A percentile compares a stretch with the other conserved stretches of the same genome.
These are phyloP conservation scores for Sporobolus alterniflorus DNA, from an alignment of 202 grass and related monocot species.

Conservation along the genomic window DNA sequence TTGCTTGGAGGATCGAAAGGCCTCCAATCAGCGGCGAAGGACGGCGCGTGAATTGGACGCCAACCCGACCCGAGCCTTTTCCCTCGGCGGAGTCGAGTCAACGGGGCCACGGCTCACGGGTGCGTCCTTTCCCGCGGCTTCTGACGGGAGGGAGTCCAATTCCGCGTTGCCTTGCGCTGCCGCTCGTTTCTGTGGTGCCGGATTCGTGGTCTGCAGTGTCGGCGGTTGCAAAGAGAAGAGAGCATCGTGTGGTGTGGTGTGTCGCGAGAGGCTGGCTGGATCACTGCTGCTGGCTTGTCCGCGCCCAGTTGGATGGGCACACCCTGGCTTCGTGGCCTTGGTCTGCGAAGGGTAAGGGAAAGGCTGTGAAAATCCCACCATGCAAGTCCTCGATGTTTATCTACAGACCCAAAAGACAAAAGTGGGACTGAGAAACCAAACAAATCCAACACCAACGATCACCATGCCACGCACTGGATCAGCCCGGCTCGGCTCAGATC, in stretches of 20 bases:
- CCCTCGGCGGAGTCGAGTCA: background rate
- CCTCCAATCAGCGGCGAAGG: background rate
- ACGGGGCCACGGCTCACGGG: no score
- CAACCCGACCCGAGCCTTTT: background rate
- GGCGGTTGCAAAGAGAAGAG: no score
- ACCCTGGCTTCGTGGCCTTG: background rate
- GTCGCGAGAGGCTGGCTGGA: no score
- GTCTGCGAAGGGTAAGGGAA: no score
- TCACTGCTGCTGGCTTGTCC: no score
- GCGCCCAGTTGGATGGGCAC: background rate
- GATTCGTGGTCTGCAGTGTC: background rate
- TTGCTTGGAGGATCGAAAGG: background rate
- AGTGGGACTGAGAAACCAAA: background rate
- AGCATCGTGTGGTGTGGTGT: no score
- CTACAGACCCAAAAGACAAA: background rate
- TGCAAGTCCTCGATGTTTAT: background rate
- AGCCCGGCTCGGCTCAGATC: no score
- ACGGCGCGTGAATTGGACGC: slow-evolving; percentile 26
- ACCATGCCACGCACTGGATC: no score
- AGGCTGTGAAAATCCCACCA: background rate
- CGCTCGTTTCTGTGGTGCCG: no score
- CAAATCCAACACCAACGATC: background rate
- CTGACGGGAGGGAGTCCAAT: background rate
- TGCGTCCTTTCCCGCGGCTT: background rate
- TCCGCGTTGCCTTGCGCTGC: background rate